Evolutionary conservation across 768 basidiomycete species (phyloP).

Genomic region (Stropharia rugosoannulata): DNA sequence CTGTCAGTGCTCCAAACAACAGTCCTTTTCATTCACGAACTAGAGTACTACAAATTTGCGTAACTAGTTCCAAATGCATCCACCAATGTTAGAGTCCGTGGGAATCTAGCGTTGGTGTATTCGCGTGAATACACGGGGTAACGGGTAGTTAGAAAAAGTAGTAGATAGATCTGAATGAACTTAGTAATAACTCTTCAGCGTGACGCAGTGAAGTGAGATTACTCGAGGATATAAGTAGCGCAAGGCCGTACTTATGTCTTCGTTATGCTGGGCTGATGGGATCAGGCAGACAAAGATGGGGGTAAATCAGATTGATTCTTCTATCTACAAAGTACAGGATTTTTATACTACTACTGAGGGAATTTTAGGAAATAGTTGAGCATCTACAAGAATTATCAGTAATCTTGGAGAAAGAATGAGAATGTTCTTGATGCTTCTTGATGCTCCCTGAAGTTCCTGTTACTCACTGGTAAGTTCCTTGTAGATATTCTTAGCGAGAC

Average conservation of each 20-base stretch:
- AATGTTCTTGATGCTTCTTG: no score
- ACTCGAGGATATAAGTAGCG: not conserved
- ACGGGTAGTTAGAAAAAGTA: not conserved
- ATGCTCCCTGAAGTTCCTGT: no score
- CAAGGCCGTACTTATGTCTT: not conserved
- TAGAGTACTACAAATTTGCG: not conserved
- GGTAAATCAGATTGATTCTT: not conserved
- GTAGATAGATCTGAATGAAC: not conserved
- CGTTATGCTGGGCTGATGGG: not conserved
- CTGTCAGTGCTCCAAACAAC: not conserved
- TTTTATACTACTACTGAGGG: not conserved
- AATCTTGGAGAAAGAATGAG: not conserved
- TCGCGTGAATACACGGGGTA: not conserved
- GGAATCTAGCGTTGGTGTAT: not conserved
- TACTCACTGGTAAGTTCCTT: no score
- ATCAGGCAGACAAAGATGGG: not conserved
- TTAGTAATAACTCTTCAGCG: not conserved
- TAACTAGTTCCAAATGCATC: not conserved
- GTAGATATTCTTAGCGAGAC: no score
- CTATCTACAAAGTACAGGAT: not conserved
- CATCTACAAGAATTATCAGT: not conserved
- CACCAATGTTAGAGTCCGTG: not conserved
- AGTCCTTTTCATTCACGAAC: not conserved
- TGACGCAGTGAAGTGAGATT: not conserved
- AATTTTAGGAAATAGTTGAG: not conserved